Percentiles rank a stretch among this genome's conserved stretches.
Conservation (phyloP, 176 grass and related monocot genomes). For the Carex littledalei region DNA sequence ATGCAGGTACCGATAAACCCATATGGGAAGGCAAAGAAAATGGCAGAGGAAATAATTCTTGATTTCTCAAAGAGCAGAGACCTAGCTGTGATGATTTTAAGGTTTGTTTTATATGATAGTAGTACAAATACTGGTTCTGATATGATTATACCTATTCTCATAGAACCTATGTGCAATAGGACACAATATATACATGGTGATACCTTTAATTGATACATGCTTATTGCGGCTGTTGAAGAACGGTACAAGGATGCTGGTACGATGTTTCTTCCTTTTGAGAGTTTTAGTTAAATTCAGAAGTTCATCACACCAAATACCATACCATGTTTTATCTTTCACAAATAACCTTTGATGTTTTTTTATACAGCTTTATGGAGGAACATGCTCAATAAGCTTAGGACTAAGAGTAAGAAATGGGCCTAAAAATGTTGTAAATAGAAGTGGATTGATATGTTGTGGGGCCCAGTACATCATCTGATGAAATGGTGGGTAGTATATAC, state of each 20-base stretch:
- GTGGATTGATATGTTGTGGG: not conserved
- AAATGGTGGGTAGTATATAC: slow-evolving; percentile 16
- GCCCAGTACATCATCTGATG: slow-evolving; percentile 18
- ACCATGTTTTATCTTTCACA: not conserved
- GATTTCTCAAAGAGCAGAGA: slow-evolving; percentile 73
- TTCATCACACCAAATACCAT: not conserved
- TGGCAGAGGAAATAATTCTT: slow-evolving; percentile 95
- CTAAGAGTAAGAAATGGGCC: slow-evolving; percentile 74
- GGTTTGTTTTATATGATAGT: slow-evolving; percentile 28
- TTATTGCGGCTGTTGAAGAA: no score
- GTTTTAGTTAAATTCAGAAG: no score
- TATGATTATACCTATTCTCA: not conserved
- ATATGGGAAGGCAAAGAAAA: slow-evolving; percentile 95
- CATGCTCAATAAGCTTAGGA: slow-evolving; percentile 23
- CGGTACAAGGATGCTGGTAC: no score
- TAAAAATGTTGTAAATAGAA: slow-evolving; percentile 60
- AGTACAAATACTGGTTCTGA: not conserved
- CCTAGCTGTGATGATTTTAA: slow-evolving; percentile 89
- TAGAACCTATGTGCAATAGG: not conserved
- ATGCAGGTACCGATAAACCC: slow-evolving; percentile 84
- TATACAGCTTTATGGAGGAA: slow-evolving; percentile 11
- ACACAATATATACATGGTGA: not conserved
- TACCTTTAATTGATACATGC: not conserved
- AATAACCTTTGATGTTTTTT: not conserved
- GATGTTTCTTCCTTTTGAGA: no score